Evolutionary conservation across 2,329 filamentous ascomycete genomes (phyloP).

Genomic region (Diaporthe sp.): DNA sequence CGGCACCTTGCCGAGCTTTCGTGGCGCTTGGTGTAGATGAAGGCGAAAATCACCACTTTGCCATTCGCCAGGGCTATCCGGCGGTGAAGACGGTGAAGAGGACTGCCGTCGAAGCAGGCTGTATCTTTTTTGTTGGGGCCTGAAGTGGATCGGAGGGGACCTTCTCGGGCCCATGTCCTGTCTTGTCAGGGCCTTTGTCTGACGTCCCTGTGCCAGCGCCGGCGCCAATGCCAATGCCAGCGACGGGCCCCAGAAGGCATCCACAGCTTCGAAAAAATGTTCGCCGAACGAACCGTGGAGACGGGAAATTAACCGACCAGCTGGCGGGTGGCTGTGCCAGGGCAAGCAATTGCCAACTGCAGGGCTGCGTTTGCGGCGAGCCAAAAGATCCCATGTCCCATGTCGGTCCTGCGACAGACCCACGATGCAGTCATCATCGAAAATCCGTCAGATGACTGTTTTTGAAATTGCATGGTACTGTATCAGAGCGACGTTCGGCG

Average conservation of each 20-base stretch:
- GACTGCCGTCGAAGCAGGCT: slow-evolving; percentile 4
- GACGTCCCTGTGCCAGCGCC: background rate
- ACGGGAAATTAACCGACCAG: slow-evolving; percentile 27
- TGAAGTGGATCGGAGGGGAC: slow-evolving; percentile 18
- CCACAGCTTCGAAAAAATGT: slow-evolving; percentile 33
- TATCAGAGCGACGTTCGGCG: slow-evolving; percentile 16
- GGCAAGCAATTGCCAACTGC: slow-evolving; percentile 14
- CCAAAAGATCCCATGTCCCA: background rate
- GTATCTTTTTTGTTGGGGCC: slow-evolving; percentile 29
- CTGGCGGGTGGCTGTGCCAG: slow-evolving; percentile 30
- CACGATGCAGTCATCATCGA: slow-evolving; percentile 29
- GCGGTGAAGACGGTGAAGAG: slow-evolving; percentile 25
- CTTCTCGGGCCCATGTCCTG: background rate
- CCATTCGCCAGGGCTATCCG: slow-evolving; percentile 24
- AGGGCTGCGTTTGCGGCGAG: slow-evolving; percentile 16
- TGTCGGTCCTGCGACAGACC: slow-evolving; percentile 29
- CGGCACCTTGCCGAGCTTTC: slow-evolving; percentile 18
- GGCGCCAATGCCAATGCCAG: slow-evolving; percentile 21
- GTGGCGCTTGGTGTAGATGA: slow-evolving; percentile 19
- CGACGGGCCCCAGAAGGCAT: slow-evolving; percentile 32
- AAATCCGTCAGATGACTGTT: slow-evolving; percentile 34
- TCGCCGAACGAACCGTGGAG: slow-evolving; percentile 34
- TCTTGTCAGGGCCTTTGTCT: slow-evolving; percentile 14
- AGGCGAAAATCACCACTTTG: slow-evolving; percentile 16
- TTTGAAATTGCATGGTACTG: slow-evolving; percentile 33